These are phyloP conservation scores for Anaeramoeba flamelloides DNA, from an alignment of 78 protist species.

Conservation along the genomic window DNA sequence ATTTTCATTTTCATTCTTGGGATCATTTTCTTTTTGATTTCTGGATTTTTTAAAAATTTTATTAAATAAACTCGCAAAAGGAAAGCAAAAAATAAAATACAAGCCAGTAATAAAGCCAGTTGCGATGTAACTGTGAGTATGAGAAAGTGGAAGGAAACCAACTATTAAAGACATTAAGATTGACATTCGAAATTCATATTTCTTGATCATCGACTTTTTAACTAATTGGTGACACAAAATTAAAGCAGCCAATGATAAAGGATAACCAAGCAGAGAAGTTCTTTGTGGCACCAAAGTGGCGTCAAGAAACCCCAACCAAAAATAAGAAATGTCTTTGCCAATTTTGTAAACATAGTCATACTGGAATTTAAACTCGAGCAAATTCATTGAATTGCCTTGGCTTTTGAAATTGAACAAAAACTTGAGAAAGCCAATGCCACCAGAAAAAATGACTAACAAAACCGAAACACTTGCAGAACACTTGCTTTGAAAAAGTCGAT, in stretches of 20 bases:
- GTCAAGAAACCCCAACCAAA: neutral
- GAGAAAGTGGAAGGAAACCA: neutral
- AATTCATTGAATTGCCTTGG: neutral
- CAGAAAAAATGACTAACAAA: neutral
- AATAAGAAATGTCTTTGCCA: neutral
- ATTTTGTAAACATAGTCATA: neutral
- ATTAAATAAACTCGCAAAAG: no score
- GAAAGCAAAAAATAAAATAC: neutral
- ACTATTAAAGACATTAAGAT: neutral
- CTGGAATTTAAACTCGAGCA: no score
- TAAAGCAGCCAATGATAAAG: neutral
- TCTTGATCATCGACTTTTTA: neutral
- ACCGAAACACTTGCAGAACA: neutral
- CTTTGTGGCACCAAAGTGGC: neutral
- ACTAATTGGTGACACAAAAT: neutral
- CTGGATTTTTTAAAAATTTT: neutral
- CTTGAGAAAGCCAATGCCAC: neutral
- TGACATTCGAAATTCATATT: neutral
- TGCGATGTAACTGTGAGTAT: neutral
- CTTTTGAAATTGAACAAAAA: neutral
- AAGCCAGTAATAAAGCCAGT: neutral
- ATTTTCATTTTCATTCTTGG: no score
- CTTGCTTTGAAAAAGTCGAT: neutral
- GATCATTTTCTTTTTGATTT: no score
- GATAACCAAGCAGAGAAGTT: neutral